Percentiles rank a stretch among this genome's conserved stretches.
phyloP scores from a whole-genome alignment of 768 basidiomycete species.

The Chlorophyllum brunneum region DNA sequence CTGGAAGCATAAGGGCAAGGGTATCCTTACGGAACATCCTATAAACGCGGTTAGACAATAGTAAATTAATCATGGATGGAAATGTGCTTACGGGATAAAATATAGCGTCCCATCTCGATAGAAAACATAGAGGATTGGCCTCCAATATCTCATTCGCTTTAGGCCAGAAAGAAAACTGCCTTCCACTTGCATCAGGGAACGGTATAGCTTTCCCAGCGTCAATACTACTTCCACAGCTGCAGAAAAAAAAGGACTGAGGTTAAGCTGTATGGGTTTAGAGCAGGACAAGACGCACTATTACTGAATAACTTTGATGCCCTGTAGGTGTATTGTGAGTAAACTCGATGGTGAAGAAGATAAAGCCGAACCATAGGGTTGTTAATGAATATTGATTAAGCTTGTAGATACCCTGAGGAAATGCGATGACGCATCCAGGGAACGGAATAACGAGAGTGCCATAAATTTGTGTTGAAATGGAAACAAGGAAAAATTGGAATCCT shows the following conservation, averaged over 20 bases:
- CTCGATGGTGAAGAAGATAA: too few species aligned
- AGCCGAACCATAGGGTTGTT: neutral
- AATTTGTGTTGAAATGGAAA: constrained; percentile 2
- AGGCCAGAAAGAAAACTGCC: neutral
- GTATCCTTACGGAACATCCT: constrained; percentile 2
- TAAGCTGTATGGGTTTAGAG: neutral
- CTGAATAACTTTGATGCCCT: constrained; percentile 3
- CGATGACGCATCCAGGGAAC: neutral
- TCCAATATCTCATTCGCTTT: constrained; percentile 1
- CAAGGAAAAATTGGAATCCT: neutral
- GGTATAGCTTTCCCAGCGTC: constrained; percentile 5
- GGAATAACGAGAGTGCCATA: neutral
- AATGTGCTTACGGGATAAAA: neutral
- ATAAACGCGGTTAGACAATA: neutral
- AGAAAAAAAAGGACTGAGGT: neutral
- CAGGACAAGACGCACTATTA: neutral
- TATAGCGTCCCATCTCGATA: constrained; percentile 8
- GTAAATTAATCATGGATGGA: neutral
- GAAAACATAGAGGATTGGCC: constrained; percentile 5
- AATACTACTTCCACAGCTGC: constrained; percentile 1
- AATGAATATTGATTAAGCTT: neutral
- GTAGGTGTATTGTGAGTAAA: neutral
- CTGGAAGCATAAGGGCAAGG: neutral
- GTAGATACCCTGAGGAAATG: neutral
- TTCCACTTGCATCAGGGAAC: neutral